phyloP scores from a whole-genome alignment of 2,329 filamentous ascomycete genomes.

The Trichoderma sp. region DNA sequence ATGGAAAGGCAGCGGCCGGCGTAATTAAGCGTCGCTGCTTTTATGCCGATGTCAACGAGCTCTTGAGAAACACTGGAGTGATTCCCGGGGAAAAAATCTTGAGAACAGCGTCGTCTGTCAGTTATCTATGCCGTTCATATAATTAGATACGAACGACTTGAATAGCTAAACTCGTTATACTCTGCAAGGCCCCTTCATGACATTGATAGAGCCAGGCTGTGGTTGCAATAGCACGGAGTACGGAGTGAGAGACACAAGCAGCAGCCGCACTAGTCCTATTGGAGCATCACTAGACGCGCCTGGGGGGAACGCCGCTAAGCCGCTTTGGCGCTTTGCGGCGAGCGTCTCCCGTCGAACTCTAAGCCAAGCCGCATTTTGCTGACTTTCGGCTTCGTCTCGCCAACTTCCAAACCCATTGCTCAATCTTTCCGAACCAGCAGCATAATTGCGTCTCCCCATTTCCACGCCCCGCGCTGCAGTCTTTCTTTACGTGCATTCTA shows the following conservation, averaged over 20 bases:
- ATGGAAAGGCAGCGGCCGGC: not conserved
- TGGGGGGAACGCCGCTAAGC: conserved; percentile 4
- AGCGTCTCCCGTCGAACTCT: not conserved
- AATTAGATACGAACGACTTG: not conserved
- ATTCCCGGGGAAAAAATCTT: not conserved
- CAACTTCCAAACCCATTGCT: not conserved
- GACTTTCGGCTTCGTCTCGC: not conserved
- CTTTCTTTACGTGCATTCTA: not conserved
- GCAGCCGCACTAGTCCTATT: conserved; percentile 5
- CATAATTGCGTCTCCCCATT: not conserved
- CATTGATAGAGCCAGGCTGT: not conserved
- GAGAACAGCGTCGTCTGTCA: not conserved
- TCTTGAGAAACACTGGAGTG: not conserved
- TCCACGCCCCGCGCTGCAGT: not conserved
- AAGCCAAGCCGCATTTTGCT: not conserved
- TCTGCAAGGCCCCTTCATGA: not conserved
- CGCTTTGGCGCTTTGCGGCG: conserved; percentile 14
- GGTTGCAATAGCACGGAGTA: not conserved
- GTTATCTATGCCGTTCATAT: not conserved
- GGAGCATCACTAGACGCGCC: not conserved
- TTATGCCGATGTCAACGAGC: not conserved
- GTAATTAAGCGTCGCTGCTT: conserved; percentile 20
- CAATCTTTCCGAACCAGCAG: not conserved
- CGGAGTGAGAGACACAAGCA: conserved; percentile 9
- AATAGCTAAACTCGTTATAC: not conserved